A percentile compares a stretch with the other conserved stretches of the same genome.
Evolutionary conservation across 2,329 filamentous ascomycete species (phyloP).

Genomic region (Dactylellina cionopaga): DNA sequence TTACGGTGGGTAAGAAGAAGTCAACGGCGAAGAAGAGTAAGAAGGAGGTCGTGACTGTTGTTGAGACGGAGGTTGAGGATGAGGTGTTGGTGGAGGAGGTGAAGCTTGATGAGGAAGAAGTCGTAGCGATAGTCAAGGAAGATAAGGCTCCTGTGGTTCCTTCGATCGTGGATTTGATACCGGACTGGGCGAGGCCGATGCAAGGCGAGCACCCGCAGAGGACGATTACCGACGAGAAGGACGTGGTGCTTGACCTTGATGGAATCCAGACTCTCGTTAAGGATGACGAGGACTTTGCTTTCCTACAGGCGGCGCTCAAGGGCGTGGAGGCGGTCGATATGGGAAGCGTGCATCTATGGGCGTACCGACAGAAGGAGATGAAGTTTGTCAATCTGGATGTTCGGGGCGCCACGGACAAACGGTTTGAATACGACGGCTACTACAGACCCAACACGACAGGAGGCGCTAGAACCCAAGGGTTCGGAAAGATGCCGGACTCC

Average conservation of each 20-base stretch:
- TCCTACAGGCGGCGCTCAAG: slow-evolving; percentile 67
- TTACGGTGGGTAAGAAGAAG: slow-evolving; percentile 66
- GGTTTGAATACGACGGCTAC: slow-evolving; percentile 67
- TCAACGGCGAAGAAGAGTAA: slow-evolving; percentile 59
- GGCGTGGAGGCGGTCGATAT: slow-evolving; percentile 64
- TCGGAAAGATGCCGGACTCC: slow-evolving; percentile 93
- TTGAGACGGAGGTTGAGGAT: slow-evolving; percentile 64
- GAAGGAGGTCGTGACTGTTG: slow-evolving; percentile 36
- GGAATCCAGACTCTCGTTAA: slow-evolving; percentile 76
- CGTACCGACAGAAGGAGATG: slow-evolving; percentile 77
- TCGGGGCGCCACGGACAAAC: slow-evolving; percentile 54
- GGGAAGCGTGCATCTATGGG: slow-evolving; percentile 71
- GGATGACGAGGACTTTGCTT: slow-evolving; percentile 73
- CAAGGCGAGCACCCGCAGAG: slow-evolving; percentile 68
- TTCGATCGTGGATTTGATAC: slow-evolving; percentile 20
- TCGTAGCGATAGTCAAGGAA: slow-evolving; percentile 57
- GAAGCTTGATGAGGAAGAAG: slow-evolving; percentile 58
- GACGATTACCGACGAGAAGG: slow-evolving; percentile 73
- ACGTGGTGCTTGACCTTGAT: slow-evolving; percentile 73
- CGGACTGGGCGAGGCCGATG: slow-evolving; percentile 64
- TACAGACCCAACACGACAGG: slow-evolving; percentile 89
- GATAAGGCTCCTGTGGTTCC: slow-evolving; percentile 60
- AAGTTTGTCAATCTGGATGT: slow-evolving; percentile 73
- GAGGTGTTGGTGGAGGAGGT: slow-evolving; percentile 63
- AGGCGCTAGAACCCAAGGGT: slow-evolving; percentile 87